A percentile compares a stretch with the other conserved stretches of the same genome.
Evolutionary conservation across 495 filamentous ascomycete species (phyloP).

Genomic region (Daldinia decipiens): DNA sequence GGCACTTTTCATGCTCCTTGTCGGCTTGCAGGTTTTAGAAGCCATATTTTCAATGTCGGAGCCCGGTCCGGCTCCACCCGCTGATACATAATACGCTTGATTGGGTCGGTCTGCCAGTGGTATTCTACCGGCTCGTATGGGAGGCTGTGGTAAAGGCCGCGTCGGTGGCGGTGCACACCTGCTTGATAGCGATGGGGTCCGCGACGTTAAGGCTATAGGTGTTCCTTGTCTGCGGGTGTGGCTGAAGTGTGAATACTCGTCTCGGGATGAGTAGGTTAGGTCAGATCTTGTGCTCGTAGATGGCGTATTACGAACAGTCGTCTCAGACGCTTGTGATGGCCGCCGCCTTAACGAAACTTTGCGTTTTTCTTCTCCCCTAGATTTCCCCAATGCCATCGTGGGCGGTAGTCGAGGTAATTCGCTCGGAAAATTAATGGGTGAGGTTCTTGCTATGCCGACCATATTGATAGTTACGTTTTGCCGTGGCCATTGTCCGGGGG

Average conservation of each 20-base stretch:
- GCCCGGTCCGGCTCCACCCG: conserved; percentile 5
- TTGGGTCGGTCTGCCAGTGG: conserved; percentile 32
- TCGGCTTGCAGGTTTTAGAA: conserved; percentile 33
- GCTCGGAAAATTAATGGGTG: conserved; percentile 24
- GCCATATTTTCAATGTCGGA: conserved; percentile 11
- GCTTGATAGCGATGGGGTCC: conserved; percentile 22
- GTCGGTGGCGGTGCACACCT: conserved; percentile 27
- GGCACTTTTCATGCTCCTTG: conserved; percentile 39
- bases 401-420: conserved; percentile 33
- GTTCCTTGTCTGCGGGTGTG: conserved; percentile 23
- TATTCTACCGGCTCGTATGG: conserved; percentile 7
- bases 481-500: conserved; percentile 37
- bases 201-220: conserved; percentile 3
- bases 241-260: conserved; percentile 23
- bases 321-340: conserved; percentile 19
- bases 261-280: conserved; percentile 24
- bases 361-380: conserved; percentile 21
- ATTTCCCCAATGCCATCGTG: conserved; percentile 12
- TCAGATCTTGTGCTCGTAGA: conserved; percentile 34
- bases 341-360: conserved; percentile 13
- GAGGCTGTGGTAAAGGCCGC: conserved; percentile 39
- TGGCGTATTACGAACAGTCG: conserved; percentile 23
- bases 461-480: conserved; percentile 28
- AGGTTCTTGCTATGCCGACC: conserved; percentile 34
- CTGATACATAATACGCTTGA: conserved; percentile 8